Evolutionary conservation across 2,329 filamentous ascomycete species (phyloP), one percentile per base, ranked within the genome.

Genomic region (Zymoseptoria crescenta): DNA sequence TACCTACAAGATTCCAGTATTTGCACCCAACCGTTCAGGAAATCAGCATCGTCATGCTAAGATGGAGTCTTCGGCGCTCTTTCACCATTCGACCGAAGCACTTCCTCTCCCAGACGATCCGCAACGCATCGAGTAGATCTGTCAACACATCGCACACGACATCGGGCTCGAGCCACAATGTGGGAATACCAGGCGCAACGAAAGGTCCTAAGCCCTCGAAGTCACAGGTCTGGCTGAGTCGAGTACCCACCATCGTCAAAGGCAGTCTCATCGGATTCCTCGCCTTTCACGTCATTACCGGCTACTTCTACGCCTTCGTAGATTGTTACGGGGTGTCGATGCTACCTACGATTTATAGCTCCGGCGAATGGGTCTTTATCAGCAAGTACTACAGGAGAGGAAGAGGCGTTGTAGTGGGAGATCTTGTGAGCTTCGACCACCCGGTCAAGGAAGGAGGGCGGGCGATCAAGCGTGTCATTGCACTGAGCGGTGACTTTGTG

Each of bases 381-480:
- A 85, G 85, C 60, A 85, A 85, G 65, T 76, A 79, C n/a, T 82
- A 87, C 73, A 83, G 87, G 6, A 79, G 83, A 29, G 93, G 93
- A 3, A 83, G 87, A 21, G 79, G 77, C 10, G 74, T 89, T 35
- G 70, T 75, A 54, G 86, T 96, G n/a, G 94, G 94, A 28, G 94
- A 99, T 74, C 75, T 96, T 9, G 85, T 97, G 54, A 81, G 83
- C 24, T 96, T 89, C 74, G 81, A 83, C 58, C 88, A 92, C 66
- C 94, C 94, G 16, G 79, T 86, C 49, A 75, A 82, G 21, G 75
- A 76, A 59, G 67, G 65, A 5, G 62, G 62, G n/a, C 55, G 60
- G 13, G 89, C 85, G 10, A 82, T 91, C 55, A 99, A 99, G 79
- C 83, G 94, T 61, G 84, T 96, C 1, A 65, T 78, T 27, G 76